Conservation (phyloP, 108 stramenopile species). For the Cyclotella atomus region DNA sequence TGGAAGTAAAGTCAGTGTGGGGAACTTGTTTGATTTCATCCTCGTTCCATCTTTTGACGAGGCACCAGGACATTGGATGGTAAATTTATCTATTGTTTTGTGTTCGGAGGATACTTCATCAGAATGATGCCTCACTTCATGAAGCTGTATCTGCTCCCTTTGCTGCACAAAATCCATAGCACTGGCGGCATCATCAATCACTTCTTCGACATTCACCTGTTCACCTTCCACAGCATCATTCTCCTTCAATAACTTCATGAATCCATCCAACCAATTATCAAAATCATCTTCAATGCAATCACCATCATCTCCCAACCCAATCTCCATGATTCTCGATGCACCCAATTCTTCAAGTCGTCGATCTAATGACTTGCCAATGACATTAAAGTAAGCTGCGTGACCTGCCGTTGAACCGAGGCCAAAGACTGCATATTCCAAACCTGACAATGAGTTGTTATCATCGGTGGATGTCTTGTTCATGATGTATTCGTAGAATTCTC, state of each 20-base stretch:
- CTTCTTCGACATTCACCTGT: slow-evolving; percentile 21
- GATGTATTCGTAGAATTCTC: slow-evolving; percentile 67
- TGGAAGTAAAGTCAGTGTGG: slow-evolving; percentile 34
- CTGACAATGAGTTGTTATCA: slow-evolving; percentile 7
- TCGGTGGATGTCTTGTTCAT: slow-evolving; percentile 21
- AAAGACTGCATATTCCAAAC: slow-evolving; percentile 80
- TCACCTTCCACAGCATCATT: background rate
- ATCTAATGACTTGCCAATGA: slow-evolving; percentile 77
- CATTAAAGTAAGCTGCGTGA: slow-evolving; percentile 89
- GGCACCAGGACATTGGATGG: slow-evolving; percentile 30
- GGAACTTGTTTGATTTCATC: slow-evolving; percentile 45
- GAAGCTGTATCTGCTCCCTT: slow-evolving; percentile 18
- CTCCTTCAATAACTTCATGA: slow-evolving; percentile 50
- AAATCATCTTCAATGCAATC: slow-evolving; percentile 92
- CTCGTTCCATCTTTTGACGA: slow-evolving; percentile 34
- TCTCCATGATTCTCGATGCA: slow-evolving; percentile 58
- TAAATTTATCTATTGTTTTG: background rate
- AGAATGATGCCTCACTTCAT: slow-evolving; percentile 8
- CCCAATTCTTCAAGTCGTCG: slow-evolving; percentile 76
- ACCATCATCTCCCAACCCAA: slow-evolving; percentile 93
- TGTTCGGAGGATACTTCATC: background rate
- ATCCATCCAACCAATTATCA: slow-evolving; percentile 82
- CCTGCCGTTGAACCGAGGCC: slow-evolving; percentile 90
- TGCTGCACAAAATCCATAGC: slow-evolving; percentile 7
- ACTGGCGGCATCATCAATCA: background rate